These are phyloP conservation scores for Stagonosporopsis tanaceti DNA, from an alignment of 2,329 filamentous ascomycete genomes.

Conservation along the genomic window DNA sequence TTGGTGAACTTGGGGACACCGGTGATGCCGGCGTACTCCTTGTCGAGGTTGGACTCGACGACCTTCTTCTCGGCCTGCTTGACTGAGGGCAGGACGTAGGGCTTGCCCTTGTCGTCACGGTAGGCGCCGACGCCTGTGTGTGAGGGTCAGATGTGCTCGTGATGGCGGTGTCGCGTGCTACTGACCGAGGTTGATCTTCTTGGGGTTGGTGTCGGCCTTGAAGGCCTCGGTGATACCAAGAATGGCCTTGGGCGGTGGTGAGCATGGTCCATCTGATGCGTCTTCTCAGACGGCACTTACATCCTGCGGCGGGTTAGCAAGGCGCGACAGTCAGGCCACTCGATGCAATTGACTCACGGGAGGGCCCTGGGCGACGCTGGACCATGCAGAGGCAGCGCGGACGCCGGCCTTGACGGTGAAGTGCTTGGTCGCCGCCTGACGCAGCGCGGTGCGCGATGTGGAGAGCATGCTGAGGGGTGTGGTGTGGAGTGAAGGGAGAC, in stretches of 20 bases:
- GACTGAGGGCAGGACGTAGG: constrained; percentile 95
- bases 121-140: constrained; percentile 89
- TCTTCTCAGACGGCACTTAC: constrained; percentile 30
- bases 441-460: constrained; percentile 49
- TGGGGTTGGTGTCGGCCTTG: constrained; percentile 91
- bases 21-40: constrained; percentile 98
- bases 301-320: constrained; percentile 46
- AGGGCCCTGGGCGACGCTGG: constrained; percentile 90
- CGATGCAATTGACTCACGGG: constrained; percentile 69
- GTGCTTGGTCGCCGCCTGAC: constrained; percentile 49
- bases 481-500: background rate
- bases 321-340: constrained; percentile 17
- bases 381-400: constrained; percentile 82
- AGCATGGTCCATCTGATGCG: constrained; percentile 22
- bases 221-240: constrained; percentile 96
- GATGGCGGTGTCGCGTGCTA: background rate
- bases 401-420: constrained; percentile 51
- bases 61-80: constrained; percentile 88
- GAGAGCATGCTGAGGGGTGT: constrained; percentile 39
- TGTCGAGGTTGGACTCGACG: constrained; percentile 80
- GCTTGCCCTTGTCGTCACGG: constrained; percentile 97
- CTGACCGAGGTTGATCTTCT: constrained; percentile 97
- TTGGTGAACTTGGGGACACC: constrained; percentile 94
- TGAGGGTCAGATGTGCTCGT: constrained; percentile 28
- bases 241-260: constrained; percentile 68